A percentile compares a stretch with the other conserved stretches of the same genome.
Conservation (phyloP, 164 flowering plant species). For the Kingdonia uniflora region DNA sequence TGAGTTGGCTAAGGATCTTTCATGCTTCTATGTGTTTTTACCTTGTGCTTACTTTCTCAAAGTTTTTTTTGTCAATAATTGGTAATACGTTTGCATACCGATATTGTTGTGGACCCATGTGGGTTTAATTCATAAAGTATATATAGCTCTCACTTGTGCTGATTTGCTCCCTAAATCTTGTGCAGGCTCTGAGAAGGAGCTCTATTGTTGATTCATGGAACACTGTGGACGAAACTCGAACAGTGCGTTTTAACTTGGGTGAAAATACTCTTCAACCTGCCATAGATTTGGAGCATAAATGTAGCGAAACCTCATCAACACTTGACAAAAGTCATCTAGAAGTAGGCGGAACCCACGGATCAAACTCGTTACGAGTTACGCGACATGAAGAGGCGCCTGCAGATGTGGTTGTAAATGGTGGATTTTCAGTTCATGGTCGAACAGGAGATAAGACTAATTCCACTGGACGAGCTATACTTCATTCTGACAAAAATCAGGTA, state of each 20-base stretch:
- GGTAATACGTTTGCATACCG: no score
- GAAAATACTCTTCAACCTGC: slow-evolving; percentile 41
- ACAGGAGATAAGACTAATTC: slow-evolving; percentile 11
- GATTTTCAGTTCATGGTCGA: slow-evolving; percentile 9
- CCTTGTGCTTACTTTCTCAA: no score
- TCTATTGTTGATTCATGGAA: slow-evolving; percentile 48
- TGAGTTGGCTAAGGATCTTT: not conserved
- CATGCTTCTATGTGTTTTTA: no score
- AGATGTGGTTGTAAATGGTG: slow-evolving; percentile 4
- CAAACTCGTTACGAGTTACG: slow-evolving; percentile 8
- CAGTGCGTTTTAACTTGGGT: slow-evolving; percentile 67
- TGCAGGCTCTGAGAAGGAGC: slow-evolving; percentile 31
- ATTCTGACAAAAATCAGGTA: slow-evolving; percentile 27
- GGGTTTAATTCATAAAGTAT: no score
- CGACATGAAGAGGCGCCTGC: slow-evolving; percentile 6
- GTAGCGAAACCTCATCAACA: slow-evolving; percentile 1
- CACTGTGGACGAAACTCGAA: slow-evolving; percentile 52
- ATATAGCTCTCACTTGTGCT: not conserved
- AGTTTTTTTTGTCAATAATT: not conserved
- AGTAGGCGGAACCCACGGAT: not conserved
- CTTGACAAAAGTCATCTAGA: slow-evolving; percentile 11
- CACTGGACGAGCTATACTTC: slow-evolving; percentile 5
- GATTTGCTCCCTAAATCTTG: not conserved
- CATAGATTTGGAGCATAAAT: slow-evolving; percentile 17
- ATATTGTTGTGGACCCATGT: no score